Conservation (phyloP, 495 filamentous ascomycete genomes). For the Penicillium cinerascens region DNA sequence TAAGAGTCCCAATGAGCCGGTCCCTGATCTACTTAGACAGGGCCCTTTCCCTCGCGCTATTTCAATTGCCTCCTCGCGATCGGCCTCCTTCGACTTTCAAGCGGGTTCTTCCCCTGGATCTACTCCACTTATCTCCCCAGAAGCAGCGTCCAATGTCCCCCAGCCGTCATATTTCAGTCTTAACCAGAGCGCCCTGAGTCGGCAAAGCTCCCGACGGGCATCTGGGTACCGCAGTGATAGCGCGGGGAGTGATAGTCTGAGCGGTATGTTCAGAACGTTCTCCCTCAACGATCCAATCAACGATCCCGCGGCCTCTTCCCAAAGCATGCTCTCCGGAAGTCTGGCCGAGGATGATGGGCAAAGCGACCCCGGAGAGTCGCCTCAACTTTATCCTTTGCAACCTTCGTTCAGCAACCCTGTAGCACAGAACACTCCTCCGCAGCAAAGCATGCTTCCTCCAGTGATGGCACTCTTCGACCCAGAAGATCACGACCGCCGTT, state of each 20-base stretch:
- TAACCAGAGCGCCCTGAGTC: constrained; percentile 58
- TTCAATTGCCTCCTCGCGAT: constrained; percentile 90
- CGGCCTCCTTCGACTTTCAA: constrained; percentile 89
- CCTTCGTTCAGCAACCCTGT: constrained; percentile 51
- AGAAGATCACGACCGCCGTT: constrained; percentile 85
- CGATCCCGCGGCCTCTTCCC: constrained; percentile 30
- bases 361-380: constrained; percentile 63
- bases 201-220: constrained; percentile 72
- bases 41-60: constrained; percentile 82
- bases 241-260: constrained; percentile 78
- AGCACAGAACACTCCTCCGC: constrained; percentile 60
- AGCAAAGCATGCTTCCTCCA: constrained; percentile 81
- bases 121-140: constrained; percentile 87
- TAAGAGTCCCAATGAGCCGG: constrained; percentile 74
- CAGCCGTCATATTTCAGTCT: constrained; percentile 95
- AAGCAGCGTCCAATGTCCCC: constrained; percentile 57
- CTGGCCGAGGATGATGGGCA: constrained; percentile 70
- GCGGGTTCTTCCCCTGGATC: constrained; percentile 71
- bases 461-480: constrained; percentile 96
- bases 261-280: constrained; percentile 78
- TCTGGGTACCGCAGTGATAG: constrained; percentile 92
- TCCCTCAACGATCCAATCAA: constrained; percentile 66
- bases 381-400: constrained; percentile 63
- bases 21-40: constrained; percentile 86
- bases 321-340: constrained; percentile 38